A percentile compares a stretch with the other conserved stretches of the same genome.
These are phyloP conservation scores for Candida takata DNA, from an alignment of 805 yeast species.

Conservation along the genomic window DNA sequence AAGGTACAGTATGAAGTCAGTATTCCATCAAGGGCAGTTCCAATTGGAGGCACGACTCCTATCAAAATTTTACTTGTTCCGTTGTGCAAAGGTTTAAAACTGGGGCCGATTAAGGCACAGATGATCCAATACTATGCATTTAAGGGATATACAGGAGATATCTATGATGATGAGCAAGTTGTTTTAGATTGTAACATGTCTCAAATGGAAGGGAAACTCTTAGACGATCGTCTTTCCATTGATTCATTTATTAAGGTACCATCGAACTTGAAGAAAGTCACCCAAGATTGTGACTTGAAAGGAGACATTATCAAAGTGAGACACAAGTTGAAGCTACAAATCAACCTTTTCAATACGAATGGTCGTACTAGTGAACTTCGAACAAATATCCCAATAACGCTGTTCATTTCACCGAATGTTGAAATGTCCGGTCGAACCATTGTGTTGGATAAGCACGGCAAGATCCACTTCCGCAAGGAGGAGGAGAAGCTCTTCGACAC, in stretches of 20 bases:
- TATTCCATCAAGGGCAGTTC: slow-evolving; percentile 79
- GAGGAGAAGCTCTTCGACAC: slow-evolving; percentile 27
- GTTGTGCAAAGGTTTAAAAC: slow-evolving; percentile 62
- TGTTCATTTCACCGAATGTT: slow-evolving; percentile 71
- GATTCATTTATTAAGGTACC: slow-evolving; percentile 58
- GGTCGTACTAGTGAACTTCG: slow-evolving; percentile 82
- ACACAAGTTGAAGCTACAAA: slow-evolving; percentile 72
- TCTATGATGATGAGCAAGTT: slow-evolving; percentile 53
- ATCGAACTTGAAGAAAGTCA: slow-evolving; percentile 56
- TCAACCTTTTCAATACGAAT: slow-evolving; percentile 63
- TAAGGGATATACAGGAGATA: slow-evolving; percentile 48
- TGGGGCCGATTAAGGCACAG: slow-evolving; percentile 61
- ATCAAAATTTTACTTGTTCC: slow-evolving; percentile 70
- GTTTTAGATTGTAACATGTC: slow-evolving; percentile 45
- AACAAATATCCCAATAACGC: slow-evolving; percentile 72
- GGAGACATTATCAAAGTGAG: slow-evolving; percentile 62
- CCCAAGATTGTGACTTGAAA: slow-evolving; percentile 76
- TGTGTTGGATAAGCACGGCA: slow-evolving; percentile 31
- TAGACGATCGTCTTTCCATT: slow-evolving; percentile 57
- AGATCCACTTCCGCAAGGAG: slow-evolving; percentile 35
- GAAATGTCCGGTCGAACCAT: slow-evolving; percentile 41
- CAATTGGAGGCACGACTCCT: slow-evolving; percentile 73
- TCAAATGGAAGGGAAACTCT: slow-evolving; percentile 34
- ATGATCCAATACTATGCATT: slow-evolving; percentile 59
- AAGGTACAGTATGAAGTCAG: slow-evolving; percentile 83